Conservation (phyloP, 2,329 filamentous ascomycete genomes). For the Pyrenophora graminea region DNA sequence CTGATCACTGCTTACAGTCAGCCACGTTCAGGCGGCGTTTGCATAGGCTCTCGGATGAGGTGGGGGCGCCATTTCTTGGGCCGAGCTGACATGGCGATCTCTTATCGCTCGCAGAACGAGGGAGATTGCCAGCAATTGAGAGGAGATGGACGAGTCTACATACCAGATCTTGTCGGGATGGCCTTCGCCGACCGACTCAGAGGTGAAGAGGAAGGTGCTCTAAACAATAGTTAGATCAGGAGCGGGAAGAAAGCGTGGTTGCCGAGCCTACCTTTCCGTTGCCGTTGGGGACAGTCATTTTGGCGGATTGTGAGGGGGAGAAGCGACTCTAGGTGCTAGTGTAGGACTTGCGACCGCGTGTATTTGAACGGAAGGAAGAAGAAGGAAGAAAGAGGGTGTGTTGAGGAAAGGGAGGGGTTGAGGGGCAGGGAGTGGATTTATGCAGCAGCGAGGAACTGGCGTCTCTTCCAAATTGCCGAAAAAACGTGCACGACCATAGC, state of each 20-base stretch:
- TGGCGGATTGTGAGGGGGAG: slow-evolving; percentile 18
- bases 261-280: slow-evolving; percentile 31
- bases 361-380: slow-evolving; percentile 20
- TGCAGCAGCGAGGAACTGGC: slow-evolving; percentile 26
- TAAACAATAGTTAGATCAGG: slow-evolving; percentile 26
- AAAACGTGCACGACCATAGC: slow-evolving; percentile 26
- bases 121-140: neutral
- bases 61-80: neutral
- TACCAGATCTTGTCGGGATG: slow-evolving; percentile 95
- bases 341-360: slow-evolving; percentile 47
- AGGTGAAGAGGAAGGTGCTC: slow-evolving; percentile 55
- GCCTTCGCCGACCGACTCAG: slow-evolving; percentile 56
- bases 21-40: neutral
- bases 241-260: slow-evolving; percentile 13
- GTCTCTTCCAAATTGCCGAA: slow-evolving; percentile 32
- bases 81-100: slow-evolving; percentile 2
- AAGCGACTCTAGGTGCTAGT: slow-evolving; percentile 32
- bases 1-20: slow-evolving; percentile 69
- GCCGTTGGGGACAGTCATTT: slow-evolving; percentile 37
- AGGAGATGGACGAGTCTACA: slow-evolving; percentile 15
- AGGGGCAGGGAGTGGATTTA: slow-evolving; percentile 39
- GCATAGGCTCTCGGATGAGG: neutral
- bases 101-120: slow-evolving; percentile 2
- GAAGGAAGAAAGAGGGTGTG: slow-evolving; percentile 11
- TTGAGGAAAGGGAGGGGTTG: slow-evolving; percentile 17